phyloP scores from a whole-genome alignment of 495 filamentous ascomycete genomes.

The Pyrenula massariospora region DNA sequence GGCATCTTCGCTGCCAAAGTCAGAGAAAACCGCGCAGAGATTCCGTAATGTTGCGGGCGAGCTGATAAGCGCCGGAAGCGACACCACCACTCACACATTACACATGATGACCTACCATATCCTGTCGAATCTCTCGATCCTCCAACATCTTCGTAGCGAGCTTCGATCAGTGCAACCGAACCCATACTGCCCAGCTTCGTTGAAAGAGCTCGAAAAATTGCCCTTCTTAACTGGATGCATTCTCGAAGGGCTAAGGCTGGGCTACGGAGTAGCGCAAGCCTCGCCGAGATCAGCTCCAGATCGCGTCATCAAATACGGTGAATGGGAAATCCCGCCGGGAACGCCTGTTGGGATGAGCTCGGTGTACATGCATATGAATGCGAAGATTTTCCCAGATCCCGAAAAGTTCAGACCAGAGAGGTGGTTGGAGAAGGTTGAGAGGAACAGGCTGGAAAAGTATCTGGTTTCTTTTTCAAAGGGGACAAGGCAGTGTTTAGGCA shows the following conservation, averaged over 20 bases:
- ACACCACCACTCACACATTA: constrained; percentile 13
- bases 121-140: constrained; percentile 11
- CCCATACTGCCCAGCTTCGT: constrained; percentile 8
- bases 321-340: constrained; percentile 10
- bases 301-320: constrained; percentile 4
- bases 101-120: constrained; percentile 20
- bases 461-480: constrained; percentile 34
- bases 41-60: not conserved
- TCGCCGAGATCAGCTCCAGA: constrained; percentile 2
- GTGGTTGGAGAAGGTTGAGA: constrained; percentile 20
- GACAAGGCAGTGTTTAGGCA: constrained; percentile 31
- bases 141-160: constrained; percentile 16
- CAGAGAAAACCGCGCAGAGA: not conserved
- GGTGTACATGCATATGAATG: constrained; percentile 24
- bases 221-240: constrained; percentile 39
- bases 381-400: constrained; percentile 24
- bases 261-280: constrained; percentile 5
- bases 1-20: not conserved
- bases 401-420: constrained; percentile 29
- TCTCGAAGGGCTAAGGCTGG: constrained; percentile 36
- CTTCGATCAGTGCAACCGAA: constrained; percentile 8
- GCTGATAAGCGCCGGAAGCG: constrained; percentile 14
- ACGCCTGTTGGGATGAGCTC: constrained; percentile 19
- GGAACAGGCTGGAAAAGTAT: constrained; percentile 13
- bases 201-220: constrained; percentile 15